Conservation (phyloP, 306 rosid species). For the Quercus glauca region DNA sequence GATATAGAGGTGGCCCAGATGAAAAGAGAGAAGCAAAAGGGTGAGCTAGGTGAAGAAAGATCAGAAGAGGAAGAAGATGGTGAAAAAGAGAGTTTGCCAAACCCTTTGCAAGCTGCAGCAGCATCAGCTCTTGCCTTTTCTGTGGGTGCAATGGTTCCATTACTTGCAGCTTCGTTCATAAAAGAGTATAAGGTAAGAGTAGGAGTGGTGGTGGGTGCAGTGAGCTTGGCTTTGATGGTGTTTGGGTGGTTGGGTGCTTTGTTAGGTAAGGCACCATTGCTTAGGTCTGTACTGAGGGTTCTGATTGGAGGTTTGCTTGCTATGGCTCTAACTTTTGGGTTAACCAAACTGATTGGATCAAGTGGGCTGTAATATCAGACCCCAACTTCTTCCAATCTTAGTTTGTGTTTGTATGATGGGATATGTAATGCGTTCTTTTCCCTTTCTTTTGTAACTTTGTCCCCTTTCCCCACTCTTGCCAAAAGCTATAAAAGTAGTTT, state of each 20-base stretch:
- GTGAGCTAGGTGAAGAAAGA: not conserved
- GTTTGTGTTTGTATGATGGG: no score
- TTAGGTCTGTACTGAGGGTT: conserved; percentile 53
- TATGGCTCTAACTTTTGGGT: conserved; percentile 77
- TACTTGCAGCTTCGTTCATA: conserved; percentile 81
- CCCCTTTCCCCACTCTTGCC: no score
- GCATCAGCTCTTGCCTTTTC: conserved; percentile 88
- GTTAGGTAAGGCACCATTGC: conserved; percentile 61
- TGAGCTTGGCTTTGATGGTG: conserved; percentile 56
- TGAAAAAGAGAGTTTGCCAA: conserved; percentile 59
- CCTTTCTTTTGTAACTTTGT: no score
- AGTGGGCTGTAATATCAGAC: conserved; percentile 43
- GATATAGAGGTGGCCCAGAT: conserved; percentile 80
- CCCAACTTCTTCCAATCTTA: no score
- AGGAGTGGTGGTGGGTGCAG: conserved; percentile 57
- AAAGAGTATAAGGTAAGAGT: conserved; percentile 57
- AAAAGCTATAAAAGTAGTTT: no score
- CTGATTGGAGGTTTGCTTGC: conserved; percentile 94
- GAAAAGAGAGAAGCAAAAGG: conserved; percentile 47
- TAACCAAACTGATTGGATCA: conserved; percentile 75
- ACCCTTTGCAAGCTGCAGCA: conserved; percentile 81
- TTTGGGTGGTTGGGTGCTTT: conserved; percentile 83
- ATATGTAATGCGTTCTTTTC: no score
- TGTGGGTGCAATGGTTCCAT: conserved; percentile 80
- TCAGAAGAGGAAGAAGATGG: not conserved